These are phyloP conservation scores for Ophiobolus disseminans DNA, from an alignment of 2,329 filamentous ascomycete genomes.

Conservation along the genomic window DNA sequence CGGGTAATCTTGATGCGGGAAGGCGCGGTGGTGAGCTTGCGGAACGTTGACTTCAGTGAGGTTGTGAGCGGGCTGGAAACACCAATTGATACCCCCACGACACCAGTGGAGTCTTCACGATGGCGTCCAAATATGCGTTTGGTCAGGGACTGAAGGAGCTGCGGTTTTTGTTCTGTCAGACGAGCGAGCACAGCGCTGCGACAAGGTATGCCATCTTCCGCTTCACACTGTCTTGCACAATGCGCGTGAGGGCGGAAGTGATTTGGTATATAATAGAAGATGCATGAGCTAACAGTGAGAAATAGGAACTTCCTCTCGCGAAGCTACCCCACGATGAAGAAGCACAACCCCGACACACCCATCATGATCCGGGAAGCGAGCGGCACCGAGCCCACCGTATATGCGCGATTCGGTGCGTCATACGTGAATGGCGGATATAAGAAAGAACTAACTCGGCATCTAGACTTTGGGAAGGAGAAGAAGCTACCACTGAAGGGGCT, in stretches of 20 bases:
- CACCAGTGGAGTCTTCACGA: slow-evolving; percentile 52
- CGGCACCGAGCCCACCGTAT: slow-evolving; percentile 84
- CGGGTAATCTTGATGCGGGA: slow-evolving; percentile 9
- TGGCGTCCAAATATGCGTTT: slow-evolving; percentile 95
- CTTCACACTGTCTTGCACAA: background rate
- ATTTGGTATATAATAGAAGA: background rate
- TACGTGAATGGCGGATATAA: background rate
- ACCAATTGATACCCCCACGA: slow-evolving; percentile 23
- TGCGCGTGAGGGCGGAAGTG: background rate
- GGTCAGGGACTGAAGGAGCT: slow-evolving; percentile 88
- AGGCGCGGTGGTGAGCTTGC: slow-evolving; percentile 26
- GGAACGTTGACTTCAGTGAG: slow-evolving; percentile 17
- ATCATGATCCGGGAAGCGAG: slow-evolving; percentile 94
- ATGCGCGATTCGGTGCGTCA: slow-evolving; percentile 84
- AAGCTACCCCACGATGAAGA: slow-evolving; percentile 98
- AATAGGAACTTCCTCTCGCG: slow-evolving; percentile 86
- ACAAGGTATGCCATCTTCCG: slow-evolving; percentile 68
- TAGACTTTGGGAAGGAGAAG: slow-evolving; percentile 73
- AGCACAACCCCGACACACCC: slow-evolving; percentile 92
- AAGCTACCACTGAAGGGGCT: slow-evolving; percentile 69
- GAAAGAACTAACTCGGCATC: background rate
- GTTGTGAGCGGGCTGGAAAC: slow-evolving; percentile 13
- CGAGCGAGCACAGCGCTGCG: slow-evolving; percentile 85
- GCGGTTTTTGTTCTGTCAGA: slow-evolving; percentile 97
- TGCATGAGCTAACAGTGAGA: slow-evolving; percentile 8